Base-by-base conservation (phyloP, 371 early-diverging fungal genomes). In the Mucor indicus region DNA sequence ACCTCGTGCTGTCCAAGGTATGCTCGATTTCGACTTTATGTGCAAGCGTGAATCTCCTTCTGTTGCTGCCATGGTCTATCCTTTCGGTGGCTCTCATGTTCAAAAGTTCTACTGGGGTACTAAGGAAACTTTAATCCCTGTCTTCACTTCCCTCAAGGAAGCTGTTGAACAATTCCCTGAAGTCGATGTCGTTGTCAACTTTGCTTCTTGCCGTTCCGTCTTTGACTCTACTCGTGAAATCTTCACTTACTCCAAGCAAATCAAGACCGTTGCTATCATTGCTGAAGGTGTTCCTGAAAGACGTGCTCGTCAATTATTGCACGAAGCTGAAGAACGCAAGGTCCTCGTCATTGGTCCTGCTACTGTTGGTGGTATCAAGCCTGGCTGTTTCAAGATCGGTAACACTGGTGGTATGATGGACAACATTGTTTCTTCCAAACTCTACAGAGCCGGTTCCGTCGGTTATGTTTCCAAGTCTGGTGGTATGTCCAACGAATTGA, bases 401-500 rank as follows among this genome's bases (percentile, higher is more conserved):
- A 96, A 96, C 85, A 98, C 98, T 24, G 98, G 98, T 69, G 98
- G 98, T 62, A 98, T 98, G 98, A 98, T 98, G 95, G 98, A 98
- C 74, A 98, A 98, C 83, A 96, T 98, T 75, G 95, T 95, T 21
- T 76, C 93, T 13, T 93, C 93, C 72, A 93, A 92, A 75, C 83
- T 98, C 60, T 96, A 98, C 79, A 89, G 96, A 37, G 72, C 95
- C 36, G 98, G 98, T 22, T 94, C 95, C 1, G 94, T 98, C 22
- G 96, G 91, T 23, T 98, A 98, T 62, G 97, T 98, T 38, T 91
- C 92, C 72, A 98, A 98, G 84, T 91, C 92, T 25, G 98, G 98
- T 70, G 98, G 98, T 68, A 98, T 98, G 98, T 95, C 96, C 55
- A 98, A 98, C 79, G 98, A 98, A 71, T 77, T 98, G 57, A 98